Evolutionary conservation across 148 eudicot genomes (phyloP), one percentile per base, ranked within the genome.

Genomic region (Silene uniflora): DNA sequence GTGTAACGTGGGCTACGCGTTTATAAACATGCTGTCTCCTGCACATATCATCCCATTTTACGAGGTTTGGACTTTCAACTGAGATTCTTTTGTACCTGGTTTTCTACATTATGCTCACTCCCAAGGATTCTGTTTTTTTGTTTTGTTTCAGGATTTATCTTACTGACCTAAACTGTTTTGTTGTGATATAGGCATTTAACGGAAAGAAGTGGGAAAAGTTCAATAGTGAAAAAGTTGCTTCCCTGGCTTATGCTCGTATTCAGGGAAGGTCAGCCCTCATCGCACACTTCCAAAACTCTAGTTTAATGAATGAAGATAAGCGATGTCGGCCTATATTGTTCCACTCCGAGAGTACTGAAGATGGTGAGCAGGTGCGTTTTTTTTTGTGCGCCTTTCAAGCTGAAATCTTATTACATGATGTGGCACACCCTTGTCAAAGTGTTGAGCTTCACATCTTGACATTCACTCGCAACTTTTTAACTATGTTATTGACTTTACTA

Each of bases 191-290:
- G 98, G 92, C 83, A 24, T 91, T 93, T 77, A 88, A 91, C 72
- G 98, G 98, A 65, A 93, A 93, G 85, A 89, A 83, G 74, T 93
- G 98, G 98, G 98, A 93, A 79, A 93, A 91, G 78, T 93, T 91
- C 81, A 93, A 93, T 69, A 93, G 98, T 23, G 98, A 93, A 77
- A 93, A 93, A 75, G 94, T 93, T 60, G 98, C 97, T 73, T 88
- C 89, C 16, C 82, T 93, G 83, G 98, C 98, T 13, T 93, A 89
- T 82, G 98, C 94, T 64, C 85, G 98, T 61, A 93, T 93, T 67
- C 98, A 93, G 80, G 97, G 98, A 73, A 87, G 90, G 71, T 52
- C 82, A 7, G 94, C 98, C 46, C 97, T 91, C 44, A 81, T 88
- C 59, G 82, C 93, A 67, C 97, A 91, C 80, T 93, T 91, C 67